Evolutionary conservation across 306 rosid genomes (phyloP), one percentile per base, ranked within the genome.

Genomic region (Coriaria nepalensis): DNA sequence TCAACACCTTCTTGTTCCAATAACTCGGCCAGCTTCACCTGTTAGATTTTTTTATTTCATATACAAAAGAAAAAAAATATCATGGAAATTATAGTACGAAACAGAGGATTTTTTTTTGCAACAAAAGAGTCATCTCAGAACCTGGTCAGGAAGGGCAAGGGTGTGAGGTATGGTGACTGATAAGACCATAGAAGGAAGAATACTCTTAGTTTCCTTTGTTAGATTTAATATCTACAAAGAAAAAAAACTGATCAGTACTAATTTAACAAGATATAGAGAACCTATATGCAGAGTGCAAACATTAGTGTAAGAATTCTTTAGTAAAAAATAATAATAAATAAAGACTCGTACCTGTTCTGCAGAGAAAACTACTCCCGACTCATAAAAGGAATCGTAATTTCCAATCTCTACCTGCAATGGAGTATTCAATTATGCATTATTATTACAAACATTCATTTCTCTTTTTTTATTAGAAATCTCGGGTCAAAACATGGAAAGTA

Each of bases 81-180:
- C 29, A 20, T 20, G 29, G 29, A 20, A 20, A 20, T 20, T 20
- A 20, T 20, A 1, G 29, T 20, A 20, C 29, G 29, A 20, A 20
- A 20, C 29, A 20, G 29, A 20, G 29, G 29, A 20, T 20, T 3
- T 20, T 20, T 20, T 3, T 20, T 20, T 20, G 29, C 29, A 20
- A 33, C 9, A 43, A 5, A 13, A 20, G 13, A 36, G 13, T 13
- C 13, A 10, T 47, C 61, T 56, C 44, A 4, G 29, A 57, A 87
- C 97, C 93, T 88, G 96, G 53, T 88, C 94, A 2, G 96, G 96
- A 15, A 78, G 93, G 76, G 86, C 74, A 54, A 83, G 78, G 4
- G 95, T 88, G 72, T 88, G 95, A 64, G 97, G 95, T 61, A 88
- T 95, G 0, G 97, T 88, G 56, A 84, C 86, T 10, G 95, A 81